phyloP scores from a whole-genome alignment of 164 flowering plant species.

The Euptelea pleiosperma region DNA sequence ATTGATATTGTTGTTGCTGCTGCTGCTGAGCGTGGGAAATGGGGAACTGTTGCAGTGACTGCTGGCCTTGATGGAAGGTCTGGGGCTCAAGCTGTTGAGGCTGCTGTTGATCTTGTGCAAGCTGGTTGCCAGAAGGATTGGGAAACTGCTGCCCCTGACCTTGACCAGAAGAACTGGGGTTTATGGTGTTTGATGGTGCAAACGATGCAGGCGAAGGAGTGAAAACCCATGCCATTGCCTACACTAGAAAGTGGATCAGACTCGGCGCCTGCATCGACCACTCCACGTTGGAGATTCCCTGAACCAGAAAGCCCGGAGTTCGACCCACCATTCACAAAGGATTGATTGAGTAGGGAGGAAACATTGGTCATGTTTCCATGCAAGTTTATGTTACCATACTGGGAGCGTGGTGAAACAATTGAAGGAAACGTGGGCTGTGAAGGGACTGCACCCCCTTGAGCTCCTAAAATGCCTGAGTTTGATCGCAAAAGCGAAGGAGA shows the following conservation, averaged over 20 bases:
- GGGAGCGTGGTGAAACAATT: constrained; percentile 60
- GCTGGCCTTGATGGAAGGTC: constrained; percentile 72
- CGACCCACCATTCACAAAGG: constrained; percentile 71
- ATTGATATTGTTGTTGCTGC: constrained; percentile 59
- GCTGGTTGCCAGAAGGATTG: constrained; percentile 45
- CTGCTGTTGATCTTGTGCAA: constrained; percentile 62
- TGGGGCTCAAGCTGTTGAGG: constrained; percentile 65
- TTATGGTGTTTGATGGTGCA: constrained; percentile 39
- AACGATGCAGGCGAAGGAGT: constrained; percentile 44
- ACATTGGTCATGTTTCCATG: constrained; percentile 68
- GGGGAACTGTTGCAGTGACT: constrained; percentile 57
- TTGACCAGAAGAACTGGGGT: constrained; percentile 51
- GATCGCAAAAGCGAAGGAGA: constrained; percentile 35
- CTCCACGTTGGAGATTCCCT: constrained; percentile 58
- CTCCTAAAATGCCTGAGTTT: constrained; percentile 49
- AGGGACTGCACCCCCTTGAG: constrained; percentile 60
- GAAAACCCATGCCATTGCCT: constrained; percentile 66
- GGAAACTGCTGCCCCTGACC: constrained; percentile 66
- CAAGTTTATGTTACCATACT: constrained; percentile 58
- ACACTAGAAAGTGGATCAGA: constrained; percentile 69
- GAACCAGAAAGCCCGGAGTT: constrained; percentile 55
- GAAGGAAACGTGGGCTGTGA: constrained; percentile 63
- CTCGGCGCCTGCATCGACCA: constrained; percentile 64
- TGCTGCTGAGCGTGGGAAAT: constrained; percentile 37
- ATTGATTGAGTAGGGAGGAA: constrained; percentile 65